A percentile compares a stretch with the other conserved stretches of the same genome.
phyloP scores from a whole-genome alignment of 495 filamentous ascomycete genomes.

The Rusavskia elegans region DNA sequence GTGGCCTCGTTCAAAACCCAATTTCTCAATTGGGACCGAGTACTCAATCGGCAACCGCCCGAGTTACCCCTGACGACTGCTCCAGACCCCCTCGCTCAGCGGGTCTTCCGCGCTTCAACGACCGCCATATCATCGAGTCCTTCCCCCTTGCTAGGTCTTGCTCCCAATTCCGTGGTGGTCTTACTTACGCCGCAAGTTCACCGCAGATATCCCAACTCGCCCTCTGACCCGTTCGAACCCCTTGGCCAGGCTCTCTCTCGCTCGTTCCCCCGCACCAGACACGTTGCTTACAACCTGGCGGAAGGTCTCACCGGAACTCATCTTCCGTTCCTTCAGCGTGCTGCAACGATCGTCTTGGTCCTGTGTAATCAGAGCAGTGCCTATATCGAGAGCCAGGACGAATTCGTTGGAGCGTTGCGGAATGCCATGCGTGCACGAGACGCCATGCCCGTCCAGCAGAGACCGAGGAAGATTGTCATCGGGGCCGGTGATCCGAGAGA shows the following conservation, averaged over 20 bases:
- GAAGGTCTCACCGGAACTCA: conserved; percentile 21
- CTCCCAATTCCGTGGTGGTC: conserved; percentile 9
- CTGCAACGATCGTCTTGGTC: conserved; percentile 18
- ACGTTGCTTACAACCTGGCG: conserved; percentile 21
- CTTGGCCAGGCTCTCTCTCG: conserved; percentile 19
- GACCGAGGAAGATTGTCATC: not conserved
- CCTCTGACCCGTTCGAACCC: conserved; percentile 23
- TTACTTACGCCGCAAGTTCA: conserved; percentile 16
- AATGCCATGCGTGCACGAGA: not conserved
- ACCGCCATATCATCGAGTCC: conserved; percentile 4
- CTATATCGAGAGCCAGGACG: not conserved
- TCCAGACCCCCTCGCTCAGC: not conserved
- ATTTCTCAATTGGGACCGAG: not conserved
- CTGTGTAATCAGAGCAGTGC: conserved; percentile 8
- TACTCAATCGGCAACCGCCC: not conserved
- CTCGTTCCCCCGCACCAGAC: conserved; percentile 16
- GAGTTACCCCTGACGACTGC: not conserved
- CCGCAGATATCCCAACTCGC: conserved; percentile 4
- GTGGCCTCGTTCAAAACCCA: not conserved
- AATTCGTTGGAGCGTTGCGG: not conserved
- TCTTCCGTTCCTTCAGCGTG: conserved; percentile 16
- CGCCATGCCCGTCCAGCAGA: not conserved
- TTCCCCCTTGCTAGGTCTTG: conserved; percentile 8
- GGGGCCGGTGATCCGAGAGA: conserved; percentile 4
- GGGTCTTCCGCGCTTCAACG: conserved; percentile 1